Conservation (phyloP, 2,329 filamentous ascomycete genomes). For the Colletotrichum sp. region DNA sequence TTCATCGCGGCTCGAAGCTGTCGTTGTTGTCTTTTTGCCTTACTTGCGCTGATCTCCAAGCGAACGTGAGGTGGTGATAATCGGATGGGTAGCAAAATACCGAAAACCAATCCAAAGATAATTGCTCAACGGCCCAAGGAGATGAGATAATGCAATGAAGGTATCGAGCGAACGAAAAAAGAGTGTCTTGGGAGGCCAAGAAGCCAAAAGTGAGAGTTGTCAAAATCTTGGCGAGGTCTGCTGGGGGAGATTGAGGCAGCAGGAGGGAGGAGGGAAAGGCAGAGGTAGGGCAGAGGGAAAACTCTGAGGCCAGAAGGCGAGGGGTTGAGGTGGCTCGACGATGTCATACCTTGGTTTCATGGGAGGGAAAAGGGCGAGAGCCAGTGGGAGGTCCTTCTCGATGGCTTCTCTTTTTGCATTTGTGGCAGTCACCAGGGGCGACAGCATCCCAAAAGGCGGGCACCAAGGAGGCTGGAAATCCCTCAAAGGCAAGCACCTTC, state of each 20-base stretch:
- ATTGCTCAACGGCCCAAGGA: conserved; percentile 6
- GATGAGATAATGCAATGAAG: conserved; percentile 12
- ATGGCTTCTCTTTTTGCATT: background rate
- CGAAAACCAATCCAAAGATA: conserved; percentile 15
- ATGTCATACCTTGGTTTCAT: background rate
- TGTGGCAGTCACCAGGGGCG: background rate
- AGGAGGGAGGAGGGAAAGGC: background rate
- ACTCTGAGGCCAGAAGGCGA: background rate
- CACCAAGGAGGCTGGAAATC: background rate
- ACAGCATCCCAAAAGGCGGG: background rate
- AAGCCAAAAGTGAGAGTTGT: background rate
- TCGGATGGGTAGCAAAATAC: conserved; percentile 14
- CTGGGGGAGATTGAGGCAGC: background rate
- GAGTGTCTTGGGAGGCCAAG: background rate
- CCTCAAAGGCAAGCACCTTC: background rate
- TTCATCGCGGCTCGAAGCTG: background rate
- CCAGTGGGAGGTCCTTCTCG: conserved; percentile 1
- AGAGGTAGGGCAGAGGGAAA: background rate
- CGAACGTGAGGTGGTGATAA: conserved; percentile 11
- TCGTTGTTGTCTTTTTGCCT: background rate
- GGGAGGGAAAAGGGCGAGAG: background rate
- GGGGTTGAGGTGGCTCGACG: background rate
- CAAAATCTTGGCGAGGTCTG: background rate
- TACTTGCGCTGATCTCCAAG: conserved; percentile 3
- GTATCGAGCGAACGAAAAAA: background rate